phyloP scores from a whole-genome alignment of 2,329 filamentous ascomycete genomes.

The Elsinoe batatas region DNA sequence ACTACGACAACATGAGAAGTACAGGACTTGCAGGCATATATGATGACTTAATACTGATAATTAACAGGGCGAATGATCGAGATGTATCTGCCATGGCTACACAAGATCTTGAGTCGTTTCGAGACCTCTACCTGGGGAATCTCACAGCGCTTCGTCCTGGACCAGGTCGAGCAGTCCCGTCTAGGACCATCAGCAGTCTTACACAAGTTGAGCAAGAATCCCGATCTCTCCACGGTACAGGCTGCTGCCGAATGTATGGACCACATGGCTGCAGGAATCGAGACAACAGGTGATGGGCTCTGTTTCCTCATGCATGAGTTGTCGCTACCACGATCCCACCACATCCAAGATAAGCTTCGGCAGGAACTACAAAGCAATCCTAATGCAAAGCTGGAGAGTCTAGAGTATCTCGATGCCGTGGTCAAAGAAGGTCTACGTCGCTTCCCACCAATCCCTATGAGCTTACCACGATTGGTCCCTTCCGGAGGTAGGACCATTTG shows the following conservation, averaged over 20 bases:
- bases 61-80: conserved; percentile 9
- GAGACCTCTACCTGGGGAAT: neutral
- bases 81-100: conserved; percentile 13
- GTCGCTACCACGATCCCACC: conserved; percentile 42
- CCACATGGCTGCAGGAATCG: conserved; percentile 62
- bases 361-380: conserved; percentile 7
- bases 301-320: conserved; percentile 65
- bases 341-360: conserved; percentile 12
- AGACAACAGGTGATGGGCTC: conserved; percentile 59
- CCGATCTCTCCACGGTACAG: conserved; percentile 10
- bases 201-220: neutral
- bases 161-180: neutral
- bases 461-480: conserved; percentile 41
- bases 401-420: conserved; percentile 40
- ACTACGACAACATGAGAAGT: conserved; percentile 15
- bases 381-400: conserved; percentile 14
- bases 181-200: neutral
- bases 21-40: neutral
- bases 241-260: conserved; percentile 52
- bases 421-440: conserved; percentile 43
- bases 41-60: neutral
- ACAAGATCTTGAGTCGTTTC: neutral
- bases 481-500: conserved; percentile 28
- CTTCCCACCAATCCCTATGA: conserved; percentile 43
- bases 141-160: neutral